phyloP scores from a whole-genome alignment of 2,329 filamentous ascomycete genomes.

The Diaporthe vexans region DNA sequence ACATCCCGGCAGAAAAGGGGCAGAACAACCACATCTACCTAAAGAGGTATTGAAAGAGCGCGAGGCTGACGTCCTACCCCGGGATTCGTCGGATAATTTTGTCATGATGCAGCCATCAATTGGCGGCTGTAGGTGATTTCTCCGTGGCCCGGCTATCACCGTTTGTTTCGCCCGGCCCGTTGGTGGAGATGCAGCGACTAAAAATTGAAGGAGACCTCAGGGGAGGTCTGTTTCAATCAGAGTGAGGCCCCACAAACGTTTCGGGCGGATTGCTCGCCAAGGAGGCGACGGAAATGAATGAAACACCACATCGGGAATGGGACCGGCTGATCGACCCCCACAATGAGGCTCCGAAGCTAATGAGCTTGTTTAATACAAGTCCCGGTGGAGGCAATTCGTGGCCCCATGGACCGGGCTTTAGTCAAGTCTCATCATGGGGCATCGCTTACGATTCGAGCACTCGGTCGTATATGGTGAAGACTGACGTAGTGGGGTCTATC shows the following conservation, averaged over 20 bases:
- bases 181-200: conserved; percentile 5
- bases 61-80: neutral
- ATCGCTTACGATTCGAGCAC: conserved; percentile 20
- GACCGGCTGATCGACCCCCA: conserved; percentile 12
- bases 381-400: conserved; percentile 16
- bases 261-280: conserved; percentile 22
- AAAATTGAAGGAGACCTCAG: conserved; percentile 4
- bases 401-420: conserved; percentile 9
- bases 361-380: conserved; percentile 30
- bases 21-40: neutral
- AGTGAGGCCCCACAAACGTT: conserved; percentile 20
- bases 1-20: neutral
- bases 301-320: conserved; percentile 18
- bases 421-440: conserved; percentile 27
- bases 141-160: conserved; percentile 18
- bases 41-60: no score
- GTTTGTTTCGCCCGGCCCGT: conserved; percentile 13
- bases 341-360: conserved; percentile 22
- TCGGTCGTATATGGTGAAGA: neutral
- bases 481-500: conserved; percentile 11
- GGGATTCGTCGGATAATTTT: conserved; percentile 20
- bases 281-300: conserved; percentile 9
- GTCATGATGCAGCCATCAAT: neutral
- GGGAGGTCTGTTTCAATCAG: conserved; percentile 6
- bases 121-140: conserved; percentile 1